phyloP scores from a whole-genome alignment of 108 stramenopile species.

The Mayamaea pseudoterrestris region DNA sequence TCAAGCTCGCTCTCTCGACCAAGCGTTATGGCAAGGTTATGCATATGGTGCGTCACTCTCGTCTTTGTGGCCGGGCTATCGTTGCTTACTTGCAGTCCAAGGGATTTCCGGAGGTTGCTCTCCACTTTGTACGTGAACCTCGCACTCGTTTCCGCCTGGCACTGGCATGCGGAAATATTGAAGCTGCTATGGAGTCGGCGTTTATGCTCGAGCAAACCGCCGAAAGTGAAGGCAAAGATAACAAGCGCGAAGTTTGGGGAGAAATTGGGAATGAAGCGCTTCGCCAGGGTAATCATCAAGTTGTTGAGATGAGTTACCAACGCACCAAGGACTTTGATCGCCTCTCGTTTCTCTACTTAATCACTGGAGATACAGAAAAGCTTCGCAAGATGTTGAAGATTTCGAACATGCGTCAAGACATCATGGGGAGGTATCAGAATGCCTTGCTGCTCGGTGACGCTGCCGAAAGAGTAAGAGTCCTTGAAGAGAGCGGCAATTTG shows the following conservation, averaged over 20 bases:
- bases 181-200: constrained; percentile 95
- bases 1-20: constrained; percentile 84
- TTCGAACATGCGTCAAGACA: constrained; percentile 89
- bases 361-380: constrained; percentile 90
- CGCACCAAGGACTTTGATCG: constrained; percentile 96
- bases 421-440: constrained; percentile 96
- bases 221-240: constrained; percentile 34
- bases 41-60: constrained; percentile 91
- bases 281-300: constrained; percentile 93
- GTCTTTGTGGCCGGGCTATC: constrained; percentile 93
- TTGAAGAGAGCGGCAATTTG: constrained; percentile 90
- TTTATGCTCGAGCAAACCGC: constrained; percentile 66
- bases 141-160: constrained; percentile 93
- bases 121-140: constrained; percentile 96
- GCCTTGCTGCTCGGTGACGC: constrained; percentile 93
- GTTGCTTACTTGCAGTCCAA: constrained; percentile 94
- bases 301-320: constrained; percentile 98
- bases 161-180: constrained; percentile 97
- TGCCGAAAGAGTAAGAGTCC: constrained; percentile 81
- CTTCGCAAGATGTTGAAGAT: constrained; percentile 97
- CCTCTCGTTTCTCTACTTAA: constrained; percentile 93
- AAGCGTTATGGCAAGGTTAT: constrained; percentile 94
- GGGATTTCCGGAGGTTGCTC: constrained; percentile 98
- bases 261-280: constrained; percentile 91
- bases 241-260: constrained; percentile 83